Evolutionary conservation across 2,329 filamentous ascomycete genomes (phyloP).

Genomic region (Ceratocystis ficicola): DNA sequence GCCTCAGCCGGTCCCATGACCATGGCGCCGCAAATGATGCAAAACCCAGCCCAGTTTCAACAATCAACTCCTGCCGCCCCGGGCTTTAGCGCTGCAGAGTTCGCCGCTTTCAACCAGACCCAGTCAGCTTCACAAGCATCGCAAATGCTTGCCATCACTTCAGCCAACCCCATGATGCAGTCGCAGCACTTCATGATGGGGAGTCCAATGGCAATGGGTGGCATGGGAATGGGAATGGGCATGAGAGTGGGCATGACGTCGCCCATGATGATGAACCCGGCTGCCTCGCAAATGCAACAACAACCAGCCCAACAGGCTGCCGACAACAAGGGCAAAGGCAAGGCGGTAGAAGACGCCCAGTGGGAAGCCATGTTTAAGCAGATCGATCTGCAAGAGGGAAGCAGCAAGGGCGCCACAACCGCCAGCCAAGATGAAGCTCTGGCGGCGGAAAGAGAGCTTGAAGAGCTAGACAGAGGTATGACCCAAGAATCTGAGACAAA

Average conservation of each 20-base stretch:
- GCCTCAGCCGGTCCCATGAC: conserved; percentile 37
- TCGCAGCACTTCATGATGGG: conserved; percentile 30
- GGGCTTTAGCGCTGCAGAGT: conserved; percentile 71
- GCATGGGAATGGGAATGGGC: conserved; percentile 34
- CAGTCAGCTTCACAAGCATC: conserved; percentile 43
- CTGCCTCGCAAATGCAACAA: conserved; percentile 11
- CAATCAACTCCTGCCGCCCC: conserved; percentile 35
- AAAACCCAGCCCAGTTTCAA: conserved; percentile 16
- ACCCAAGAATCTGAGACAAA: conserved; percentile 49
- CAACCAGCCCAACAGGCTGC: conserved; percentile 37
- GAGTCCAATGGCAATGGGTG: conserved; percentile 48
- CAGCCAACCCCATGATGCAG: conserved; percentile 23
- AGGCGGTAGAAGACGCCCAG: conserved; percentile 82
- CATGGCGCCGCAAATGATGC: conserved; percentile 39
- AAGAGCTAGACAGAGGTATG: conserved; percentile 63
- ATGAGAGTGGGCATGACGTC: conserved; percentile 42
- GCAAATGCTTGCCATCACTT: conserved; percentile 43
- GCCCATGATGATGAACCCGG: conserved; percentile 46
- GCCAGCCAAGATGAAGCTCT: conserved; percentile 34
- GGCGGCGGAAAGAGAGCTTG: conserved; percentile 51
- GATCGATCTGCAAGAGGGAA: conserved; percentile 48
- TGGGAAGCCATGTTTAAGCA: conserved; percentile 96
- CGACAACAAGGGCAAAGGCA: conserved; percentile 68
- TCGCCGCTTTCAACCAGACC: conserved; percentile 70
- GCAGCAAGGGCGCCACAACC: conserved; percentile 40